Evolutionary conservation across 805 yeast genomes (phyloP).

Genomic region (Suhomyces pyralidae): DNA sequence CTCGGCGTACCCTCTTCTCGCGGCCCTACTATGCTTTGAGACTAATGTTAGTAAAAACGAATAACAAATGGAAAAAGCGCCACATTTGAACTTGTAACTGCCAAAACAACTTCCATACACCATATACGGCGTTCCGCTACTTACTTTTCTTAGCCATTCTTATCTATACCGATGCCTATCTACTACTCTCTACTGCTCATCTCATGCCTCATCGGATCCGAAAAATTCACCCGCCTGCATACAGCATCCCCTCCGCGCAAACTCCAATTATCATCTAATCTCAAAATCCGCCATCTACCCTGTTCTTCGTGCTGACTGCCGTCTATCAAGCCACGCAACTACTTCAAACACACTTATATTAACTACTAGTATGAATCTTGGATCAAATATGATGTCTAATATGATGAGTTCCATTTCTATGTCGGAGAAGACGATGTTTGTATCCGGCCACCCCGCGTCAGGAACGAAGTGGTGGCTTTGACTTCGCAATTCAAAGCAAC

Average conservation of each 20-base stretch:
- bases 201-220: conserved; percentile 1
- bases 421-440: background rate
- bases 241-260: background rate
- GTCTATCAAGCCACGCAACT: background rate
- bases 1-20: conserved; percentile 59
- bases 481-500: conserved; percentile 20
- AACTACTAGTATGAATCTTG: background rate
- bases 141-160: conserved; percentile 41
- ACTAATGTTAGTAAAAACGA: conserved; percentile 28
- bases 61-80: no score
- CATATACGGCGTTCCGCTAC: conserved; percentile 6
- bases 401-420: background rate
- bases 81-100: no score
- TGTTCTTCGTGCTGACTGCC: background rate
- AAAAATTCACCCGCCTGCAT: background rate
- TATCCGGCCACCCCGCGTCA: conserved; percentile 6
- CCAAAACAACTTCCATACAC: no score
- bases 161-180: background rate
- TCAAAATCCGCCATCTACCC: background rate
- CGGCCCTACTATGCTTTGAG: conserved; percentile 73
- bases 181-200: background rate
- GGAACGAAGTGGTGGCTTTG: conserved; percentile 27
- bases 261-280: background rate
- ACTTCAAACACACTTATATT: no score
- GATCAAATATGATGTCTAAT: background rate